Base-by-base conservation (phyloP, 176 grass and related monocot genomes). In the Tuctoria greenei region DNA sequence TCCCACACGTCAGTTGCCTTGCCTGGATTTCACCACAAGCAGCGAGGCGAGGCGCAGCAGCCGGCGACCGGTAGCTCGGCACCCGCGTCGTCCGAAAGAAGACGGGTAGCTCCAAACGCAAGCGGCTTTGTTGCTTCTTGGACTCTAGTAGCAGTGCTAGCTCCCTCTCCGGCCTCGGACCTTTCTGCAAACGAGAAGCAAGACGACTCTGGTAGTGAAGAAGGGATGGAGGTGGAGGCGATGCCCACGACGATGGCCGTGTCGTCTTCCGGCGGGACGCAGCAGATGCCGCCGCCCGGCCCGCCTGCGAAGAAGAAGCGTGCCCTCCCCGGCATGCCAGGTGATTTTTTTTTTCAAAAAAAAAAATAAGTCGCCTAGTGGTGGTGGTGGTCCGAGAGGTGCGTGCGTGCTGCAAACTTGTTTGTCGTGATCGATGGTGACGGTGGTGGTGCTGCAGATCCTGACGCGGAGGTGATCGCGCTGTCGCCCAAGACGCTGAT, bases 261-360 rank as follows among this genome's bases (percentile, higher is more conserved):
- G n/a, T 88, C 93, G 57, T 91, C 93, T 59, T 97, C 93, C 67
- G 93, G 77, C 73, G 60, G 47, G 18, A 49, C 62, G 31, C 71
- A 8, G 38, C 78, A 70, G 43, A 86, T 4, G 45, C 47, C 59
- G 43, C 89, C 60, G 40, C 47, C 58, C 36, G 78, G 74, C 21
- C 86, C 88, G 20, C 83, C 86, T 3, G 76, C 82, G 4, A 98
- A 98, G 89, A 98, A 95, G 81, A 98, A 94, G 91, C 84, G 95
- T 25, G 90, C 88, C 68, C 95, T 98, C 73, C 95, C 95, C 58
- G 95, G 95, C 78, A 98, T 91, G 91, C 95, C 95, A 83, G 95
- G 95, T 98, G 84, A 79, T 5, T 26, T 16, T 49, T 49, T 4
- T 49, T 17, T 39, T 39, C 8, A 7, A 41, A 41, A 41, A 41